Conservation (phyloP, 108 stramenopile genomes). For the Fragilariopsis cylindrus region DNA sequence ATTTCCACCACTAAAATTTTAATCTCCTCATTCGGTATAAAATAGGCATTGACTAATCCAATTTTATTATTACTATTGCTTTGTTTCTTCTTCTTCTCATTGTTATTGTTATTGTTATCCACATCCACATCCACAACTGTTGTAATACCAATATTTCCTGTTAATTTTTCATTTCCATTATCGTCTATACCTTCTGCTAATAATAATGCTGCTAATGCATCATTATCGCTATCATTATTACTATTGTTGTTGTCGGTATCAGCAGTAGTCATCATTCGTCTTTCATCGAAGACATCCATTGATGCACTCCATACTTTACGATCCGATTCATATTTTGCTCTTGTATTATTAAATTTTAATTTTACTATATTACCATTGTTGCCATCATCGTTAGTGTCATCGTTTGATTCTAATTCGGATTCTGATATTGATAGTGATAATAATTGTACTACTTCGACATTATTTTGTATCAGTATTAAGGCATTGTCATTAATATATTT, state of each 20-base stretch:
- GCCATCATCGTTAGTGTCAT: not conserved
- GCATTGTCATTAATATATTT: not conserved
- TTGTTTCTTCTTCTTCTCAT: too few species aligned
- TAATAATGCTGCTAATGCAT: too few species aligned
- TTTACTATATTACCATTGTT: too few species aligned
- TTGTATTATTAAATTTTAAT: slow-evolving; percentile 4
- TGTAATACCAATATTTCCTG: too few species aligned
- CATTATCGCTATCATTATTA: too few species aligned
- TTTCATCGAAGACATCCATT: slow-evolving; percentile 13
- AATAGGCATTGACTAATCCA: slow-evolving; percentile 11
- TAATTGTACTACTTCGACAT: not conserved
- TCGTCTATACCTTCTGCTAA: not conserved
- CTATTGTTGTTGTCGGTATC: not conserved
- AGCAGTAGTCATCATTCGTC: not conserved
- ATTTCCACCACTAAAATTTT: slow-evolving; percentile 9
- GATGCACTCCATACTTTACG: slow-evolving; percentile 8
- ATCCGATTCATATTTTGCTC: slow-evolving; percentile 10
- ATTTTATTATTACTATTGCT: not conserved
- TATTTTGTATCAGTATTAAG: not conserved
- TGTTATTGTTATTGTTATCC: too few species aligned
- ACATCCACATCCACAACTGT: too few species aligned
- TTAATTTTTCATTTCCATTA: not conserved
- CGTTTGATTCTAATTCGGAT: too few species aligned
- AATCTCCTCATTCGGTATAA: slow-evolving; percentile 6
- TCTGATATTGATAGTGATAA: not conserved